phyloP scores from a whole-genome alignment of 805 yeast species.

The Scheffersomyces amazonensis region DNA sequence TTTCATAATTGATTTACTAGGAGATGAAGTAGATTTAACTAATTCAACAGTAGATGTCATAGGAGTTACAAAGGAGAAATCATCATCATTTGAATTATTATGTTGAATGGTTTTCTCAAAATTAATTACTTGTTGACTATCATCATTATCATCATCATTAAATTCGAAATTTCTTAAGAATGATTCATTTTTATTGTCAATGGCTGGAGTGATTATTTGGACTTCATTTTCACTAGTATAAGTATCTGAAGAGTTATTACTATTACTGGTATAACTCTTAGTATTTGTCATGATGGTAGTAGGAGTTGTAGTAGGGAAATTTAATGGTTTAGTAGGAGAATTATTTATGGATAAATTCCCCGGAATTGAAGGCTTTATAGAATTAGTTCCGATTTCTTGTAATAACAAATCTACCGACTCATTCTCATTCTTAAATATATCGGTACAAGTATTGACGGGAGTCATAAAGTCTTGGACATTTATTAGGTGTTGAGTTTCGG shows the following conservation, averaged over 20 bases:
- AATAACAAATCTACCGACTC: slow-evolving; percentile 28
- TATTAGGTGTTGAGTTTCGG: slow-evolving; percentile 7
- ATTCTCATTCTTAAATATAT: slow-evolving; percentile 24
- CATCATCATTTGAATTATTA: slow-evolving; percentile 15
- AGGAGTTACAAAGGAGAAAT: slow-evolving; percentile 24
- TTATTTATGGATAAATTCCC: slow-evolving; percentile 12
- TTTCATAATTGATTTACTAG: slow-evolving; percentile 39
- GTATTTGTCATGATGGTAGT: slow-evolving; percentile 2
- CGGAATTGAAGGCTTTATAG: no score
- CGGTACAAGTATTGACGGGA: slow-evolving; percentile 6
- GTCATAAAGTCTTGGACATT: slow-evolving; percentile 3
- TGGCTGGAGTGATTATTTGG: not conserved
- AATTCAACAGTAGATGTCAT: slow-evolving; percentile 16
- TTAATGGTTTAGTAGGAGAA: slow-evolving; percentile 33
- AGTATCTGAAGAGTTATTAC: slow-evolving; percentile 29
- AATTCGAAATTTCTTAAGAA: slow-evolving; percentile 21
- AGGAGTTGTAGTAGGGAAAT: slow-evolving; percentile 16
- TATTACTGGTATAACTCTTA: not conserved
- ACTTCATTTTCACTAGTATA: slow-evolving; percentile 31
- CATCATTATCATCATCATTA: slow-evolving; percentile 10
- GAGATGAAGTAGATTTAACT: slow-evolving; percentile 18
- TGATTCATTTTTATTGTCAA: slow-evolving; percentile 2
- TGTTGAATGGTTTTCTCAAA: slow-evolving; percentile 7
- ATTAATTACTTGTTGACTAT: slow-evolving; percentile 9
- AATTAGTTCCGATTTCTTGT: slow-evolving; percentile 18